Percentiles rank a stretch among this genome's conserved stretches.
phyloP scores from a whole-genome alignment of 202 grass and related monocot species.

The Elaeis oleifera region DNA sequence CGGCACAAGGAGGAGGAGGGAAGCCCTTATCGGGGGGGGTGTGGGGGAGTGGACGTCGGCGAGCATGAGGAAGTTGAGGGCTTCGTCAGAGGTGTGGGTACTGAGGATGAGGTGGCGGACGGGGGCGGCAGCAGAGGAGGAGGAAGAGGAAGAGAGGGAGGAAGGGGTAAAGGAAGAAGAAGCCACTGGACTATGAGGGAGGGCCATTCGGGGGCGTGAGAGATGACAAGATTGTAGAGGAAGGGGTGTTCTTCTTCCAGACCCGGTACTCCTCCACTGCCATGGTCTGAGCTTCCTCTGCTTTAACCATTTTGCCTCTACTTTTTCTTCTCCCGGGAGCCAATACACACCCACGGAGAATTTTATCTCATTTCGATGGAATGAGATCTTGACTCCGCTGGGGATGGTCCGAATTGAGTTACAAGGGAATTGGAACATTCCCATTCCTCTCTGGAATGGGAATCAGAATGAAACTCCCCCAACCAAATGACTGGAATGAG shows the following conservation, averaged over 20 bases:
- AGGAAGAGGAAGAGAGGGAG: slow-evolving; percentile 12
- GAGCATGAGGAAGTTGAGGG: slow-evolving; percentile 59
- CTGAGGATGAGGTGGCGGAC: slow-evolving; percentile 49
- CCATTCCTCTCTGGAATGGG: too few species aligned
- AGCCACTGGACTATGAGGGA: slow-evolving; percentile 89
- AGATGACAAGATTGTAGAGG: slow-evolving; percentile 91
- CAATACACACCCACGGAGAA: too few species aligned
- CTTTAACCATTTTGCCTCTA: neutral
- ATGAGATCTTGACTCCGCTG: too few species aligned
- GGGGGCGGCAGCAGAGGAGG: neutral
- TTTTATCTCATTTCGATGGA: too few species aligned
- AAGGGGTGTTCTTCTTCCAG: slow-evolving; percentile 92
- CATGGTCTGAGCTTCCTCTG: neutral
- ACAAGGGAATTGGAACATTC: too few species aligned
- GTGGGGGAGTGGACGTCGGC: slow-evolving; percentile 43
- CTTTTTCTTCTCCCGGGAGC: neutral
- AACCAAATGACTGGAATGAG: too few species aligned
- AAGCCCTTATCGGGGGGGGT: slow-evolving; percentile 20
- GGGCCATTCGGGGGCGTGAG: slow-evolving; percentile 77
- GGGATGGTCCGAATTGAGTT: too few species aligned
- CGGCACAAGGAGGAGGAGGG: slow-evolving; percentile 10
- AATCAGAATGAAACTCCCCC: too few species aligned
- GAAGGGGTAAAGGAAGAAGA: slow-evolving; percentile 10
- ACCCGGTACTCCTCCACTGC: slow-evolving; percentile 48
- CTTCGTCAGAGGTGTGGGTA: slow-evolving; percentile 61